Base-by-base conservation (phyloP, 441 rosid species). In the Raphanus hybrid region DNA sequence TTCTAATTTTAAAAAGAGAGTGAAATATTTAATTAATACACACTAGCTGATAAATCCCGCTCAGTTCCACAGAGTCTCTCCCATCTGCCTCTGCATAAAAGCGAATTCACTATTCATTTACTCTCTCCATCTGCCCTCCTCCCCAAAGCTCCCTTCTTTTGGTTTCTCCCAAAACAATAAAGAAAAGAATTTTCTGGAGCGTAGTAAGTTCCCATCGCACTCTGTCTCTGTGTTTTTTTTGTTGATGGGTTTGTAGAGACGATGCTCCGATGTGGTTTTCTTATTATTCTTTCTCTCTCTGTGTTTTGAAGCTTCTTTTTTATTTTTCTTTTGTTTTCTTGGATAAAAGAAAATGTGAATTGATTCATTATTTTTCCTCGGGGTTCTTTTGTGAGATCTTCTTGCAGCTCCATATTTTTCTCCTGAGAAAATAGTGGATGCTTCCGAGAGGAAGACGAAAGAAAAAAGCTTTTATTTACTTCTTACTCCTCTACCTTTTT, bases 1-100 rank as follows among this genome's bases (percentile, higher is more conserved):
- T 43, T 43, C 4, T 35, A 35, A 35, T 45, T 41, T 11, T 45
- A 52, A 18, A 71, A 1, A 8, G 2, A 6, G 55, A 14, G 20
- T 64, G 58, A 15, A 52, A 15, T 54, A 62, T 50, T 29, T 3
- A 26, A 67, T 9, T 55, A 74, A 7, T 66, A 29, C 5, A 79
- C 64, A 73, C 23, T 35, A 29, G 45, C 4, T 16, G 26, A 54
- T 45, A 59, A 64, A 75, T 83, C 89, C 92, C 94, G 92, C 92
- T 82, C 90, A 71, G 77, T 50, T 52, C 9, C 58, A 52, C 58
- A 54, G 59, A 7, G 59, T 16, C 59, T 14, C 52, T 5, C 48
- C n/a, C 9, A 6, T 5, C 48, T 50, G 26, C 59, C 1, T 54
- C 8, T 15, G 59, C 59, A 54, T 54, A 54, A 54, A 50, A 54